phyloP scores from a whole-genome alignment of 441 rosid species.

The Arabidopsis lyrata region DNA sequence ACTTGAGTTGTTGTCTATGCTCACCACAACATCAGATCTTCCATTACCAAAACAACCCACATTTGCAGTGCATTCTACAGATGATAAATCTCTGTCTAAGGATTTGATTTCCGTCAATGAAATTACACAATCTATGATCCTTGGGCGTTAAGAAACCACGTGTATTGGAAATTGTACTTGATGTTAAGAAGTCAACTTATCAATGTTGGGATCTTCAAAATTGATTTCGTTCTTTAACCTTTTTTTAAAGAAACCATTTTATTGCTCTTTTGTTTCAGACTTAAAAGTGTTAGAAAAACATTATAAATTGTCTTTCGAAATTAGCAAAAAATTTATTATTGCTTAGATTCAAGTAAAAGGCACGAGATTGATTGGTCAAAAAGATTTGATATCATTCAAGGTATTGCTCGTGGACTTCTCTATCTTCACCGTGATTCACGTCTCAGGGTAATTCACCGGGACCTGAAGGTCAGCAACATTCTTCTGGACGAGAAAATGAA shows the following conservation, averaged over 20 bases:
- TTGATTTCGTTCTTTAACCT: no score
- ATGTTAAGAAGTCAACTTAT: no score
- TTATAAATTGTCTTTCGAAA: no score
- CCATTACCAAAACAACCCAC: slow-evolving; percentile 36
- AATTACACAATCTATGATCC: slow-evolving; percentile 14
- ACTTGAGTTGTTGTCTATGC: slow-evolving; percentile 28
- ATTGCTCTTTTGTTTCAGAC: no score
- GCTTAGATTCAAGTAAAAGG: slow-evolving; percentile 23
- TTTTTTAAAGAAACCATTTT: no score
- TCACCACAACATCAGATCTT: slow-evolving; percentile 34
- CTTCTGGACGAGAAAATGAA: slow-evolving; percentile 4
- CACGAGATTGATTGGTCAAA: slow-evolving; percentile 18
- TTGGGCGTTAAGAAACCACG: slow-evolving; percentile 13
- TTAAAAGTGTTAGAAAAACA: no score
- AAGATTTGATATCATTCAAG: slow-evolving; percentile 16
- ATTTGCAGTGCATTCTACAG: neutral
- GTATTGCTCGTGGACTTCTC: neutral
- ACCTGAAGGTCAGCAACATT: slow-evolving; percentile 5
- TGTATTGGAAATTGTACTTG: no score
- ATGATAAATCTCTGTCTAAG: neutral
- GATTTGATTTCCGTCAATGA: slow-evolving; percentile 4
- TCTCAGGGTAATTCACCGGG: slow-evolving; percentile 6
- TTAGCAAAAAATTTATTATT: neutral
- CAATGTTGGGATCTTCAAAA: no score
- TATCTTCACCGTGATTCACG: slow-evolving; percentile 2